Percentiles rank a stretch among this genome's conserved stretches.
phyloP scores from a whole-genome alignment of 1,284 basidiomycete species.

The Cutaneotrichosporon daszewskae region DNA sequence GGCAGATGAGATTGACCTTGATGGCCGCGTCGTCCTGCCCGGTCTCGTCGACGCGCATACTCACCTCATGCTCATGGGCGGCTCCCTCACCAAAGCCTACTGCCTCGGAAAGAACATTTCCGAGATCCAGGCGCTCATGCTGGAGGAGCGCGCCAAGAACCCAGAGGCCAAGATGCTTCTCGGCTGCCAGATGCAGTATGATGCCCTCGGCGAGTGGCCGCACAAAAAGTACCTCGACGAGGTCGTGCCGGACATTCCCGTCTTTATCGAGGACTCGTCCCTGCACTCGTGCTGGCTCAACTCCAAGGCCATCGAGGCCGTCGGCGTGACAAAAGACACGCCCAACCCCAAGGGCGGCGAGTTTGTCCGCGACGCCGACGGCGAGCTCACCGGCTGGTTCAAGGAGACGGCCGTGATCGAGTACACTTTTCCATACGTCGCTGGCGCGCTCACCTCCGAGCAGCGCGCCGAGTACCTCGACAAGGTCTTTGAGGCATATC shows the following conservation, averaged over 20 bases:
- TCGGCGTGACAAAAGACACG: conserved; percentile 21
- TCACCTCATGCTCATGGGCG: conserved; percentile 29
- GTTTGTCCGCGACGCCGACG: conserved; percentile 25
- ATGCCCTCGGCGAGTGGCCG: conserved; percentile 19
- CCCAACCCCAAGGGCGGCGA: conserved; percentile 27
- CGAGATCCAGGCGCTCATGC: conserved; percentile 18
- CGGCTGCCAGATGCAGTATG: conserved; percentile 24
- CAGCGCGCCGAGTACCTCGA: conserved; percentile 18
- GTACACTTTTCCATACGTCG: conserved; percentile 26
- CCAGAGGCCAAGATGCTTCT: conserved; percentile 15
- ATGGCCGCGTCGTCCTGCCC: conserved; percentile 23
- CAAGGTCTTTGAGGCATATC: conserved; percentile 21
- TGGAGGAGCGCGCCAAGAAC: conserved; percentile 2
- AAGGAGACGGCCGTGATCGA: conserved; percentile 26
- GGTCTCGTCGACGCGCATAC: conserved; percentile 34
- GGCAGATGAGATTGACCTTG: conserved; percentile 15
- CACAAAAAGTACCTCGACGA: conserved; percentile 26
- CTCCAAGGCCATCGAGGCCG: conserved; percentile 20
- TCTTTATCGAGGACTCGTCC: conserved; percentile 28
- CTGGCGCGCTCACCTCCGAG: conserved; percentile 9
- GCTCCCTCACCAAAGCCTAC: conserved; percentile 21
- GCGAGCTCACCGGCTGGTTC: conserved; percentile 25
- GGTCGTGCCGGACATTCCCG: conserved; percentile 23
- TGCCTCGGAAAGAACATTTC: conserved; percentile 11
- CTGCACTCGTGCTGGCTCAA: conserved; percentile 33